Evolutionary conservation across 1,284 basidiomycete species (phyloP), one percentile per base, ranked within the genome.

Genomic region (Apiotrichum akiyoshidainum): DNA sequence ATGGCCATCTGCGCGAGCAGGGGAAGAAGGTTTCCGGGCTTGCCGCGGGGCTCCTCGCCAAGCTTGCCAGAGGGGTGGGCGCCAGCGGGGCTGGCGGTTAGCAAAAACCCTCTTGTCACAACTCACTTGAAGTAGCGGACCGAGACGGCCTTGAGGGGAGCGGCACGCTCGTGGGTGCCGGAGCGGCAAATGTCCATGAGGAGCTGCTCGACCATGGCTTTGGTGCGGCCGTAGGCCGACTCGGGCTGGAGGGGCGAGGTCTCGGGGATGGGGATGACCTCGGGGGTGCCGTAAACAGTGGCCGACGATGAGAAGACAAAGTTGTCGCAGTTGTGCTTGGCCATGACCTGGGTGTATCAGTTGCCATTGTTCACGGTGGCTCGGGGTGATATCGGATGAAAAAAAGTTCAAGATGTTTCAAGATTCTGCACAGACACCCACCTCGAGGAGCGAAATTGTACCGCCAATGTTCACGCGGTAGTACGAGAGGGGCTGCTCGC

Each of bases 291-390:
- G 75, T 99, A 99, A 39, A 99, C 96, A n/a, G 96, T 99, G 2
- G 96, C 96, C 26, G 92, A 96, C 13, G 94, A 97, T 1, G 93
- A 97, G 81, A 98, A 99, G 63, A 99, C 94, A 64, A 99, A 82
- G 51, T 55, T 55, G 61, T 63, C 50, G 54, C 55, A 57, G 44
- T 50, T 35, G 51, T 51, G 22, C 63, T 89, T 87, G 57, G 83
- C 82, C 93, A 97, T 97, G 65, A 84, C 80, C 81, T 92, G 45
- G 22, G 19, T 21, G 10, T 22, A 19, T 45, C 44, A 45, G 44
- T n/a, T 8, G 8, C 16, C 16, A 41, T 41, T 14, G 2, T 39
- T 39, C 5, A 5, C 11, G 37, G 11, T 39, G 26, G 26, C 26
- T 16, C 37, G 37, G 16, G 37, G 2, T 4, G 12, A 12, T 39